phyloP scores from a whole-genome alignment of 169 alveolate genomes.

The Eimeria falciformis region DNA sequence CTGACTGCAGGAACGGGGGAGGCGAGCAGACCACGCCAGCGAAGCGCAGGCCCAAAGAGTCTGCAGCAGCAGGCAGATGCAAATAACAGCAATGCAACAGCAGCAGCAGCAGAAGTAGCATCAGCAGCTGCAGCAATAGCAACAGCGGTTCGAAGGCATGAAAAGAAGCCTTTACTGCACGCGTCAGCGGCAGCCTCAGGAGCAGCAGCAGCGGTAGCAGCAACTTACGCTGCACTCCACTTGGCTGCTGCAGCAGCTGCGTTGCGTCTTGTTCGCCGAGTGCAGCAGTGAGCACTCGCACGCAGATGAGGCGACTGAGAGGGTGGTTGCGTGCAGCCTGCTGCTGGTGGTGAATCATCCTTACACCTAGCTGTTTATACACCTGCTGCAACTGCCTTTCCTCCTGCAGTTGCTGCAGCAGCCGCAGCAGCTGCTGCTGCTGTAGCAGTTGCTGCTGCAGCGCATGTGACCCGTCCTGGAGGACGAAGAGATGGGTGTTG shows the following conservation, averaged over 20 bases:
- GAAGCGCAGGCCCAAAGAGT: neutral
- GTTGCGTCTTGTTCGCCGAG: neutral
- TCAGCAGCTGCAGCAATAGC: neutral
- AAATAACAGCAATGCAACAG: neutral
- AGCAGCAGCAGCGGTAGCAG: neutral
- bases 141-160: neutral
- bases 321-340: neutral
- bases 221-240: conserved; percentile 14
- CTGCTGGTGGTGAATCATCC: neutral
- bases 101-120: conserved; percentile 10
- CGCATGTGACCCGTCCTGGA: neutral
- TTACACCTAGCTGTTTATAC: neutral
- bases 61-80: neutral
- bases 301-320: neutral
- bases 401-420: neutral
- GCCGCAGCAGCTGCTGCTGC: conserved; percentile 38
- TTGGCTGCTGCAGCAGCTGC: conserved; percentile 22
- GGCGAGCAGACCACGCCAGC: conserved; percentile 49
- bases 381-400: conserved; percentile 27
- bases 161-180: neutral
- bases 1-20: conserved; percentile 7
- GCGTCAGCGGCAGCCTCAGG: neutral
- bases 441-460: conserved; percentile 40
- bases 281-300: conserved; percentile 26
- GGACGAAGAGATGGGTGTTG: neutral